Base-by-base conservation (phyloP, 2,329 filamentous ascomycete species). In the Lithohypha guttulata region DNA sequence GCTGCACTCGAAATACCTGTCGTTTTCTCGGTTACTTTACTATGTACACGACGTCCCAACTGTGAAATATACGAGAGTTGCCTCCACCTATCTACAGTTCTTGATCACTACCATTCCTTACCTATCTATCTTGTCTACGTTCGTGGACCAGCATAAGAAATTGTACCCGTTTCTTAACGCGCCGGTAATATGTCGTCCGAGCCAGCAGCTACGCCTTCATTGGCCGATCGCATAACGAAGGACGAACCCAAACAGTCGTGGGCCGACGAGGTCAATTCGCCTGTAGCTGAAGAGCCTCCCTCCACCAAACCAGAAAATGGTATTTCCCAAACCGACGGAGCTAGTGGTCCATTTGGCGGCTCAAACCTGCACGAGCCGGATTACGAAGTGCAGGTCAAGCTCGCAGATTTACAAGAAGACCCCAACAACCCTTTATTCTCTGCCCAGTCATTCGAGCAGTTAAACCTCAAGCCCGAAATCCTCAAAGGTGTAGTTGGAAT, bases 371-470 rank as follows among this genome's bases (percentile, higher is more conserved):
- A 75, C 15, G 84, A 95, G 59, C 77, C 79, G 3, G 78, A 82
- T 42, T 93, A 82, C 62, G 81, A 91, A 50, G 89, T 98, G 50
- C 81, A 94, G 55, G 84, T 98, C 52, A 91, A 89, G 61, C 74
- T 96, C 43, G 87, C 81, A 53, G 86, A 94, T 56, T 71, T 94
- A 39, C 86, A 95, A 62, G 75, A 77, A 20, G 84, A 95, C 56
- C 77, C 82, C 8, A 81, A 84, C 54, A 89, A 86, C 56, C 89
- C 89, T 8, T 74, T 96, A 17, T 91, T 78, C 60, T 95, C 89
- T 3, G 79, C 81, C 34, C 81, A 80, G 51, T 77, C 73, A 1
- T 98, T 95, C 59, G 76, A 91, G 50, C 79, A 95, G 48, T 75
- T 96, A 41, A 79, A 83, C 51, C 70, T 98, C 82, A 93, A 42